A percentile compares a stretch with the other conserved stretches of the same genome.
Conservation (phyloP, 2,329 filamentous ascomycete genomes). For the Colletotrichum gloeosporioides region DNA sequence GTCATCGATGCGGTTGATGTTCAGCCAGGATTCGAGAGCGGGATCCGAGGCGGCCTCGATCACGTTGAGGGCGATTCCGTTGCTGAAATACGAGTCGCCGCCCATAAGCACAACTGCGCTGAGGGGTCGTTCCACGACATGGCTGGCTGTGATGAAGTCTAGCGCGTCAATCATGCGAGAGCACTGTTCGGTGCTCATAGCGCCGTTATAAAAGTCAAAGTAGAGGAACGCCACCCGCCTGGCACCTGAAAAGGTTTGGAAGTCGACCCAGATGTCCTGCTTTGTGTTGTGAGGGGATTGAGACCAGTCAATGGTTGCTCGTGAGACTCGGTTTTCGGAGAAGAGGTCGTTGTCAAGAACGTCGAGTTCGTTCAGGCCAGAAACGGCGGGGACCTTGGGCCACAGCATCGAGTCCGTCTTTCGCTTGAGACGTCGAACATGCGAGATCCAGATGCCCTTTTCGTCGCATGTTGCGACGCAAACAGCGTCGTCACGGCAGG, state of each 20-base stretch:
- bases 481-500: slow-evolving; percentile 37
- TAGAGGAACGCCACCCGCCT: slow-evolving; percentile 41
- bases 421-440: slow-evolving; percentile 41
- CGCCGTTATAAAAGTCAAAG: slow-evolving; percentile 49
- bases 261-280: slow-evolving; percentile 45
- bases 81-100: slow-evolving; percentile 45
- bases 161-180: slow-evolving; percentile 39
- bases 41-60: slow-evolving; percentile 43
- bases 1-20: slow-evolving; percentile 50
- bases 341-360: slow-evolving; percentile 27
- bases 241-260: slow-evolving; percentile 28
- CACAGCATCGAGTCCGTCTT: slow-evolving; percentile 41
- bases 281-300: slow-evolving; percentile 33
- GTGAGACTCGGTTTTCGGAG: slow-evolving; percentile 9
- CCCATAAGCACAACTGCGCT: slow-evolving; percentile 44
- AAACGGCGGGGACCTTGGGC: slow-evolving; percentile 44
- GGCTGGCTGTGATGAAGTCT: slow-evolving; percentile 35
- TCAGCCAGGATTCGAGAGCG: slow-evolving; percentile 44
- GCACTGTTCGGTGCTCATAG: slow-evolving; percentile 46
- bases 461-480: slow-evolving; percentile 43
- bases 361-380: slow-evolving; percentile 37
- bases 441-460: slow-evolving; percentile 46
- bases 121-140: slow-evolving; percentile 32
- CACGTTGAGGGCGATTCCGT: slow-evolving; percentile 48
- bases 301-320: slow-evolving; percentile 31